phyloP scores from a whole-genome alignment of 371 early-diverging fungal species.

The Saksenaea oblongispora region DNA sequence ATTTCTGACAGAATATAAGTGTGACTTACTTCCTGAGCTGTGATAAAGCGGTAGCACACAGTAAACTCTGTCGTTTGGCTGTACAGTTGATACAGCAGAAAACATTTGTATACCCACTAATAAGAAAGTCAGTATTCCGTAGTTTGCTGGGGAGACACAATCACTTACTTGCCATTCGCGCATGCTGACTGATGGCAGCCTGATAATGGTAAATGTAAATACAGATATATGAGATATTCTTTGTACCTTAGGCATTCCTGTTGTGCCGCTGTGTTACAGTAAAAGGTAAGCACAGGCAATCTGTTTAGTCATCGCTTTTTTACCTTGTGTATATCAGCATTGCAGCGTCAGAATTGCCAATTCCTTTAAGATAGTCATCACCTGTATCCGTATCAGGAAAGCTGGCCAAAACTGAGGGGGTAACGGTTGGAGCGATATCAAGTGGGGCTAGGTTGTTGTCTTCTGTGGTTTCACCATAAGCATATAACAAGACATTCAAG shows the following conservation, averaged over 20 bases:
- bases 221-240: neutral
- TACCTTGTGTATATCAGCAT: constrained; percentile 53
- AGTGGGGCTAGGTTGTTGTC: constrained; percentile 20
- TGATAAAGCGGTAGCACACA: constrained; percentile 34
- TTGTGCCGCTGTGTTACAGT: constrained; percentile 34
- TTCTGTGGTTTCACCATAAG: constrained; percentile 35
- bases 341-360: constrained; percentile 33
- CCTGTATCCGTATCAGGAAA: constrained; percentile 34
- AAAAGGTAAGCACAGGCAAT: neutral
- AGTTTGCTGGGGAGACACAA: neutral
- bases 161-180: constrained; percentile 7
- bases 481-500: constrained; percentile 13
- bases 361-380: constrained; percentile 28
- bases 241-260: constrained; percentile 39
- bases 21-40: constrained; percentile 45
- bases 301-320: neutral
- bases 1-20: neutral
- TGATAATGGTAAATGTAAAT: neutral
- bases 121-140: neutral
- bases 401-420: constrained; percentile 20
- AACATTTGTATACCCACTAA: constrained; percentile 25
- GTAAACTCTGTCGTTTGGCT: neutral
- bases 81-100: constrained; percentile 18
- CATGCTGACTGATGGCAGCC: constrained; percentile 32
- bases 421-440: constrained; percentile 28